Percentiles rank a stretch among this genome's conserved stretches.
These are phyloP conservation scores for Neofusicoccum sp. DNA, from an alignment of 2,329 filamentous ascomycete genomes.

Conservation along the genomic window DNA sequence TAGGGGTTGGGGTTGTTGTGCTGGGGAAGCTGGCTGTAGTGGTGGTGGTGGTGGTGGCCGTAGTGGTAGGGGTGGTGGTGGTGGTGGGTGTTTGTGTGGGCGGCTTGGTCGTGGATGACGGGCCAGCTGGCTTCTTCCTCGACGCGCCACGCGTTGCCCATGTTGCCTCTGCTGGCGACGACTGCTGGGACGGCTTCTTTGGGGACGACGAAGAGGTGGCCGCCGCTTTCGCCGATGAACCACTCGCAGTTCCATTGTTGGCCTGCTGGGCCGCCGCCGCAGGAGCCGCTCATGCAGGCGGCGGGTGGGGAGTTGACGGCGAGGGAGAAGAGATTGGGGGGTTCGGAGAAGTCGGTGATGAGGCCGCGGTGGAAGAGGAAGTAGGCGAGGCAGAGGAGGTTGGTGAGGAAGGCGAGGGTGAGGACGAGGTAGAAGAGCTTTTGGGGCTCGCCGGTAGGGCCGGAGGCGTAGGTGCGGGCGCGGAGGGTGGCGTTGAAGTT, in stretches of 20 bases:
- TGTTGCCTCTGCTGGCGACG: not conserved
- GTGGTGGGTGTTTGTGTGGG: not conserved
- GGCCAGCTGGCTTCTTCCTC: slow-evolving; percentile 10
- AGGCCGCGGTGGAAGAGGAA: slow-evolving; percentile 59
- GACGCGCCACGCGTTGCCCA: slow-evolving; percentile 12
- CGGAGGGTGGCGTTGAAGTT: slow-evolving; percentile 63
- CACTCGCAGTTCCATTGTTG: slow-evolving; percentile 9
- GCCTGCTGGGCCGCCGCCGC: slow-evolving; percentile 6
- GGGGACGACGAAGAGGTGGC: slow-evolving; percentile 13
- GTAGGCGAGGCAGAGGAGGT: slow-evolving; percentile 64
- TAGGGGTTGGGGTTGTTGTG: not conserved
- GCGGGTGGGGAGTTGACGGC: slow-evolving; percentile 63
- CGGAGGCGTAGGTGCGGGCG: slow-evolving; percentile 69
- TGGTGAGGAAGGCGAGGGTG: slow-evolving; percentile 63
- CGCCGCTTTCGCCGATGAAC: slow-evolving; percentile 14
- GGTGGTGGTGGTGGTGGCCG: not conserved
- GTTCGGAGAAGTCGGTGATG: slow-evolving; percentile 76
- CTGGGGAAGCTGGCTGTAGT: not conserved
- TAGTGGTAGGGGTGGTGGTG: not conserved
- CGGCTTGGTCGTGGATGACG: not conserved
- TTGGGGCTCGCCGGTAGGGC: slow-evolving; percentile 61
- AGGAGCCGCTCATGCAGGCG: slow-evolving; percentile 3
- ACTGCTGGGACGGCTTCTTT: slow-evolving; percentile 2
- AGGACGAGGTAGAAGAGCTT: slow-evolving; percentile 67
- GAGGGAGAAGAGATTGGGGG: slow-evolving; percentile 70